Evolutionary conservation across 257 asterid genomes (phyloP).

Genomic region (Orobanche coerulescens): DNA sequence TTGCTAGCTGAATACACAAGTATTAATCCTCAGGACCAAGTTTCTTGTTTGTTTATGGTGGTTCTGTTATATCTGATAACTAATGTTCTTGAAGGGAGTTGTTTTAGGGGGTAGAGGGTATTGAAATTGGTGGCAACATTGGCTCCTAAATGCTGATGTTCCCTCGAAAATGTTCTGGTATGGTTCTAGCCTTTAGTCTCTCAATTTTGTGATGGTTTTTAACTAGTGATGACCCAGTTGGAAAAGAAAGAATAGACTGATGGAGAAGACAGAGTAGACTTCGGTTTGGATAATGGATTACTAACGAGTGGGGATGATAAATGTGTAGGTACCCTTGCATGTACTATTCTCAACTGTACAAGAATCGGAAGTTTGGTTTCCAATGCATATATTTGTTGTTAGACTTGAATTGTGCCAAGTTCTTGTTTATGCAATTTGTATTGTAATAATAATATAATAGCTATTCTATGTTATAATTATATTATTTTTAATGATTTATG

Average conservation of each 20-base stretch:
- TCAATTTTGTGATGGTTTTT: too few species aligned
- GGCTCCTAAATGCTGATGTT: background rate
- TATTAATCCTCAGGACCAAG: background rate
- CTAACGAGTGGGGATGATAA: background rate
- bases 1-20: background rate
- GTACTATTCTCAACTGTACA: background rate
- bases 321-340: background rate
- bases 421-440: background rate
- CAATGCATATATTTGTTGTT: background rate
- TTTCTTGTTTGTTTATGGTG: background rate
- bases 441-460: background rate
- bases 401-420: background rate
- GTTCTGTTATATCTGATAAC: background rate
- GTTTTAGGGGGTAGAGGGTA: slow-evolving; percentile 1
- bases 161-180: background rate
- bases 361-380: background rate
- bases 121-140: too few species aligned
- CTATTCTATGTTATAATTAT: too few species aligned
- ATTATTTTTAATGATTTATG: background rate
- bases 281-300: background rate
- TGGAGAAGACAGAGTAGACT: background rate
- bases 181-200: background rate
- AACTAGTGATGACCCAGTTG: background rate
- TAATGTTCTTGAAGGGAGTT: background rate
- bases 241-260: too few species aligned